phyloP scores from a whole-genome alignment of 164 flowering plant species.

The Protea cynaroides region DNA sequence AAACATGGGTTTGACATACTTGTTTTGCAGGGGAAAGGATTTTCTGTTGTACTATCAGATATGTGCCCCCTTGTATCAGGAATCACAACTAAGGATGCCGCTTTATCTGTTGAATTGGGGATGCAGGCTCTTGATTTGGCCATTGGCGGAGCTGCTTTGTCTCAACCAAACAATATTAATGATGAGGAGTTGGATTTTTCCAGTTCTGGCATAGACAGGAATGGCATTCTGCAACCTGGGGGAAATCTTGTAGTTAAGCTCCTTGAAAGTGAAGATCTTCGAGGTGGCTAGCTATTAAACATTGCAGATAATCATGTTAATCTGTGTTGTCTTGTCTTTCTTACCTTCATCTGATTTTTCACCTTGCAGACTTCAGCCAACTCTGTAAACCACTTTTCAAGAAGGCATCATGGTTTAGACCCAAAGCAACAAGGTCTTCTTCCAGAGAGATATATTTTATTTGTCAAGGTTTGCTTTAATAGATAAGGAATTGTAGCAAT shows the following conservation, averaged over 20 bases:
- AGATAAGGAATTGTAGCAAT: neutral
- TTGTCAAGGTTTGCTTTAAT: conserved; percentile 52
- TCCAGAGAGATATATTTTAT: conserved; percentile 95
- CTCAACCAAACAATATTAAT: conserved; percentile 17
- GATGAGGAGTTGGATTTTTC: conserved; percentile 20
- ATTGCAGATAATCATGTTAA: neutral
- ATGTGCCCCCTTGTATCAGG: conserved; percentile 97
- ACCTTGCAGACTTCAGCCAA: conserved; percentile 45
- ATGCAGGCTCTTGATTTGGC: conserved; percentile 82
- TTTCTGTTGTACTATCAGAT: conserved; percentile 86
- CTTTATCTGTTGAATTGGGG: conserved; percentile 74
- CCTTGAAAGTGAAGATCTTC: conserved; percentile 73
- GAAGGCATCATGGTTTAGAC: conserved; percentile 83
- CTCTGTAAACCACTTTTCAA: conserved; percentile 72
- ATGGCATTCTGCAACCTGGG: conserved; percentile 55
- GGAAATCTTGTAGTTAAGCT: conserved; percentile 88
- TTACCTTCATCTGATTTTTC: conserved; percentile 8
- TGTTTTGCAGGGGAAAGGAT: conserved; percentile 60
- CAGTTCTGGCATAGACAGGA: conserved; percentile 16
- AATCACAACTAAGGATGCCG: conserved; percentile 75
- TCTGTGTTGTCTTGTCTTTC: neutral
- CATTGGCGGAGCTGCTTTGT: conserved; percentile 40
- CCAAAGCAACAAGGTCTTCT: conserved; percentile 88
- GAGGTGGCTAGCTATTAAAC: conserved; percentile 41
- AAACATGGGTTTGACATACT: conserved; percentile 6